Percentiles rank a stretch among this genome's conserved stretches.
Evolutionary conservation across 139 green algal species (phyloP).

Genomic region (Coccomyxa sp.): DNA sequence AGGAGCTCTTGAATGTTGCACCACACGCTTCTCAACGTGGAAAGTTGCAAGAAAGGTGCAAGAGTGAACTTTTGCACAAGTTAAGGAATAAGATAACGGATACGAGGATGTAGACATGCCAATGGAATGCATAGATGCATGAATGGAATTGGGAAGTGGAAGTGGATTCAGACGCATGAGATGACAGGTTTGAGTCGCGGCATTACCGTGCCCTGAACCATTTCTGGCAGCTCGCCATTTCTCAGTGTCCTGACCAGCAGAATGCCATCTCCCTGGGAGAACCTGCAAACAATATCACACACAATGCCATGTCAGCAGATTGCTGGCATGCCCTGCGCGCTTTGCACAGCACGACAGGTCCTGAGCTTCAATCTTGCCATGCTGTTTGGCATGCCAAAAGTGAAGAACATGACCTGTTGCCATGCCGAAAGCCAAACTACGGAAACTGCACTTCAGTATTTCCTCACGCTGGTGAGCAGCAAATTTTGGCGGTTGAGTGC

Average conservation of each 20-base stretch:
- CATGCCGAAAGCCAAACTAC: not conserved
- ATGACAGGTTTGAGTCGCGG: not conserved
- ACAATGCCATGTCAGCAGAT: not conserved
- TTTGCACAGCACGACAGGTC: not conserved
- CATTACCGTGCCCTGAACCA: not conserved
- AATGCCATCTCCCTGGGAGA: constrained; percentile 37
- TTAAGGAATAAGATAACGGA: no score
- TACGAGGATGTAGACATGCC: no score
- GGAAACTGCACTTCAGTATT: not conserved
- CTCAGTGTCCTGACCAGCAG: constrained; percentile 22
- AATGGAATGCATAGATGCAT: not conserved
- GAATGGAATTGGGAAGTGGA: no score
- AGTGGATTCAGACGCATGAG: not conserved
- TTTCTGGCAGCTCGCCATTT: not conserved
- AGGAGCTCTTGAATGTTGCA: no score
- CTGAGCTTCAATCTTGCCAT: not conserved
- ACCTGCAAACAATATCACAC: constrained; percentile 22
- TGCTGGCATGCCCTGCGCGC: not conserved
- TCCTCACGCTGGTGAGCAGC: no score
- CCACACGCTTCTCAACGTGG: no score
- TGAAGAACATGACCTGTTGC: not conserved
- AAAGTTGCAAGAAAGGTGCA: no score
- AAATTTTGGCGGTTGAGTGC: no score
- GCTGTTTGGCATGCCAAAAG: not conserved
- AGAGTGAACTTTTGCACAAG: no score